phyloP scores from a whole-genome alignment of 495 filamentous ascomycete species.

The Penicillium lagena region DNA sequence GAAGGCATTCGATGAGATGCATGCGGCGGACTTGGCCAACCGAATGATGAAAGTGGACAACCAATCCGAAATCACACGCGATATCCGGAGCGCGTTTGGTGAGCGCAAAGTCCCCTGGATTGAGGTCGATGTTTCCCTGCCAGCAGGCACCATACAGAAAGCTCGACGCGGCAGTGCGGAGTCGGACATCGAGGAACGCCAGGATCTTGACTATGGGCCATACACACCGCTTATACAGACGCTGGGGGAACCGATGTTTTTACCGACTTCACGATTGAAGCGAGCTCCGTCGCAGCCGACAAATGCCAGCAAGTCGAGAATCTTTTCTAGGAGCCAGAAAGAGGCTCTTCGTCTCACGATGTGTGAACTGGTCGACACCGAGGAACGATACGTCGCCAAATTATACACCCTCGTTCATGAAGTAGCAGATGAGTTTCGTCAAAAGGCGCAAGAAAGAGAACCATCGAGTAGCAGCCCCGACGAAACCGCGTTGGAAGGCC shows the following conservation, averaged over 20 bases:
- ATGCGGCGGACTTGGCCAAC: conserved; percentile 84
- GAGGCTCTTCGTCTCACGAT: conserved; percentile 79
- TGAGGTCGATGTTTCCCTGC: conserved; percentile 83
- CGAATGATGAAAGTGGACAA: conserved; percentile 75
- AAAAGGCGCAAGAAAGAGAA: conserved; percentile 52
- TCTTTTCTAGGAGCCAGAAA: conserved; percentile 75
- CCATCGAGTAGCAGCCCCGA: conserved; percentile 64
- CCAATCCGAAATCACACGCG: conserved; percentile 59
- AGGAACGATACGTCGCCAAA: conserved; percentile 87
- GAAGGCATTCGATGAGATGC: conserved; percentile 78
- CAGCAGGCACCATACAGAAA: conserved; percentile 59
- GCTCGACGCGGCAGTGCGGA: conserved; percentile 30
- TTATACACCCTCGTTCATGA: conserved; percentile 72
- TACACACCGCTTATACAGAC: conserved; percentile 68
- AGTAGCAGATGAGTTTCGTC: conserved; percentile 65
- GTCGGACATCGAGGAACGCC: conserved; percentile 47
- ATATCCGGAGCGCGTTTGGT: conserved; percentile 64
- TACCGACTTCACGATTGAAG: conserved; percentile 81
- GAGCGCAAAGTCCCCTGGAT: conserved; percentile 75
- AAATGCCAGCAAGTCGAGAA: conserved; percentile 62
- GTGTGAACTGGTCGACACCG: conserved; percentile 87
- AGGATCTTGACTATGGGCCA: conserved; percentile 60
- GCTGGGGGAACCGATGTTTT: conserved; percentile 75
- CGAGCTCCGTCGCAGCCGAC: conserved; percentile 83
- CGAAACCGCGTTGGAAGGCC: conserved; percentile 59